Evolutionary conservation across 1,139 yeast genomes (phyloP), one percentile per base, ranked within the genome.

Genomic region (Saccharomycopsis hybrid): DNA sequence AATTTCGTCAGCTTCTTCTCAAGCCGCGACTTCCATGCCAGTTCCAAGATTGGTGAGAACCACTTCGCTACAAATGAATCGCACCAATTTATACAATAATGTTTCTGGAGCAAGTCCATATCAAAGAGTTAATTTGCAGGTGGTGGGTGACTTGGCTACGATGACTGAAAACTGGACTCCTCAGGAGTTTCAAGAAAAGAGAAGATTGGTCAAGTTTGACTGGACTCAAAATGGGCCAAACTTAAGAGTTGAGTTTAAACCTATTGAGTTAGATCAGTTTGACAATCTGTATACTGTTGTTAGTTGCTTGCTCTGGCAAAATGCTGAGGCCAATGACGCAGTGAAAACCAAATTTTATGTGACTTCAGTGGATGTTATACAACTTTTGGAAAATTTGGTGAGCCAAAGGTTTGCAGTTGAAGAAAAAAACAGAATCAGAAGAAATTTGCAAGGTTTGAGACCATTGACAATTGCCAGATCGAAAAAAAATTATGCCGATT

Each of bases 401-500:
- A 74, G 71, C 52, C 73, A 79, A 51, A 73, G 73, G 56, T 82
- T 82, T 62, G 71, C 78, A 9, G 81, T 82, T 13, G 86, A 74
- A 59, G 90, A 82, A 61, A 83, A 83, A 65, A 83, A 83, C 62
- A 68, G 89, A 50, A 80, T 82, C 36, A 70, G 90, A 46, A 68
- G 90, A 47, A 82, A 82, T 58, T 67, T 83, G 49, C 88, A 82
- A 59, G 79, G 80, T 35, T 72, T 80, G 56, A 78, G 77, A 57
- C 88, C 90, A 2, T 62, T 70, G 49, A 82, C 89, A 0, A 73
- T 82, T 3, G 54, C 61, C 2, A 59, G 58, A 50, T 48, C 58
- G 3, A 56, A 72, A 54, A 66, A 68, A n/a, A 72, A 69, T 36
- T 67, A 65, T 51, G 68, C 69, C 42, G 66, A 65, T 27, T 78